phyloP scores from a whole-genome alignment of 2,329 filamentous ascomycete species.

The Alternaria brassicicola region DNA sequence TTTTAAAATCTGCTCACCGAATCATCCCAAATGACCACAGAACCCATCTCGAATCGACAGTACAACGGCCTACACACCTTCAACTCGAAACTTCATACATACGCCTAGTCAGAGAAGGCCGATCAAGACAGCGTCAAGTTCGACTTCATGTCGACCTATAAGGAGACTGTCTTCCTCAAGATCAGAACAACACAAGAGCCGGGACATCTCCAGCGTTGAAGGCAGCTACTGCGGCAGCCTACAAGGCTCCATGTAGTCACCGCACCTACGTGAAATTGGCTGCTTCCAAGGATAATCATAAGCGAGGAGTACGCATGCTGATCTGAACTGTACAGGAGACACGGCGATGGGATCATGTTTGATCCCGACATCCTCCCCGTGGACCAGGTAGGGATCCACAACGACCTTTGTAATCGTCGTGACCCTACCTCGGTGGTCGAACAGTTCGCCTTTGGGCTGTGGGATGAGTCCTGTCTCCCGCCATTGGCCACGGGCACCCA shows the following conservation, averaged over 20 bases:
- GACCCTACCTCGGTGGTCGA: not conserved
- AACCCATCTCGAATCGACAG: too few relatives aligned
- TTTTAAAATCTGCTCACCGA: not conserved
- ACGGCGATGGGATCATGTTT: not conserved
- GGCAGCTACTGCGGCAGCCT: not conserved
- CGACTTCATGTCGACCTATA: not conserved
- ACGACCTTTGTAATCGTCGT: not conserved
- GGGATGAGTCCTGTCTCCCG: not conserved
- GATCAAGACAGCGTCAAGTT: not conserved
- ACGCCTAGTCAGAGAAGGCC: not conserved
- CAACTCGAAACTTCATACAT: not conserved
- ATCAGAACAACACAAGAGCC: not conserved
- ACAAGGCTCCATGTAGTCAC: not conserved
- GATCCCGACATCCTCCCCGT: not conserved
- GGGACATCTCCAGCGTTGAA: not conserved
- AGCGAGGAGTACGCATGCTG: not conserved
- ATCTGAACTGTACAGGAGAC: not conserved
- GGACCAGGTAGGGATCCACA: not conserved
- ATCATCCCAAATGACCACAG: not conserved
- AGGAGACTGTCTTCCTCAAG: not conserved
- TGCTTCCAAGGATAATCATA: not conserved
- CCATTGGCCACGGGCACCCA: not conserved
- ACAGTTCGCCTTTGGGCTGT: constrained; percentile 2
- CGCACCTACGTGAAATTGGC: not conserved
- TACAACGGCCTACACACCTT: not conserved